Base-by-base conservation (phyloP, 2,329 filamentous ascomycete species). In the Colletotrichum lupini region DNA sequence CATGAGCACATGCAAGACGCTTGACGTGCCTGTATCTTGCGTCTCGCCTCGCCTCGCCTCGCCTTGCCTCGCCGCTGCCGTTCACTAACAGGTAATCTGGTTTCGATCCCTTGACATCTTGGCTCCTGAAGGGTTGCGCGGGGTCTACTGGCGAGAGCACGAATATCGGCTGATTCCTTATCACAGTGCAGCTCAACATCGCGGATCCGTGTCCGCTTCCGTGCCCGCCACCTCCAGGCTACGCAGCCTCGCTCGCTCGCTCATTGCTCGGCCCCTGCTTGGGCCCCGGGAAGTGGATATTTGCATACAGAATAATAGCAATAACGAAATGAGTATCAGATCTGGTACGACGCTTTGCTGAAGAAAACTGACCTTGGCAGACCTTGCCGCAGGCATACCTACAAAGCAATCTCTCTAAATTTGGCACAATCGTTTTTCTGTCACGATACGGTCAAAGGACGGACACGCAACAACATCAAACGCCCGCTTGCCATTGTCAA, bases 81-180 rank as follows among this genome's bases (percentile, higher is more conserved):
- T 52, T 26, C 32, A 32, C 67, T 57, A 16, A 61, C 12, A 55
- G 61, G 56, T 30, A 49, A 49, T 19, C 42, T 49, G 42, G 19
- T n/a, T 49, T 65, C 67, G 49, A 73, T 73, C 71, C 67, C 71
- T 73, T 66, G 71, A 71, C 56, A 64, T 26, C 71, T 71, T 73
- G 67, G 67, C 60, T 65, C 24, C 37, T 24, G 7, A 26, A 59
- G 52, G 55, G 37, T 22, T 60, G 63, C 46, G 55, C 57, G 71
- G 55, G 55, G 67, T 55, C 60, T 57, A 35, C 49, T 66, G 55
- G 56, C 67, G 49, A 71, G 65, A 42, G 24, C 56, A 64, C 26
- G 24, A 59, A 32, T 26, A 61, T 66, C 55, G 46, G 59, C 70
- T 70, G 66, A 64, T 53, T 61, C 46, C 46, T 60, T 42, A 65